Evolutionary conservation across 2,329 filamentous ascomycete genomes (phyloP).

Genomic region (Exophiala dermatitidis): DNA sequence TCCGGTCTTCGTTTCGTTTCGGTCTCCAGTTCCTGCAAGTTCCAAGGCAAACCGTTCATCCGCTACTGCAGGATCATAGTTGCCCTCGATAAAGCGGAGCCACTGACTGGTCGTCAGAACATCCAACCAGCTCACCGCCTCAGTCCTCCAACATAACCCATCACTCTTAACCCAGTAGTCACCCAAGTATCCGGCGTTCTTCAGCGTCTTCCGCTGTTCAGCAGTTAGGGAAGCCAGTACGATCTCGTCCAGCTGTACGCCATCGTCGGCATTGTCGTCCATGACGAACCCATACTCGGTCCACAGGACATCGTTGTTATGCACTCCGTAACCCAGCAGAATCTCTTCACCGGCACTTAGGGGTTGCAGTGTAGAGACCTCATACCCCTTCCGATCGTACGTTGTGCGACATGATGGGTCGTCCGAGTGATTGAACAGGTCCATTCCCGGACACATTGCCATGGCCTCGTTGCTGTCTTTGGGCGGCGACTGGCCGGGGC

Average conservation of each 20-base stretch:
- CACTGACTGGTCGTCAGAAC: constrained; percentile 11
- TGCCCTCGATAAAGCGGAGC: constrained; percentile 10
- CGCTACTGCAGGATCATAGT: constrained; percentile 6
- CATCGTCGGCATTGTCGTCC: constrained; percentile 11
- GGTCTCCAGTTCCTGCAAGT: background rate
- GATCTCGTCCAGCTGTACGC: constrained; percentile 10
- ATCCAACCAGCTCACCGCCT: constrained; percentile 15
- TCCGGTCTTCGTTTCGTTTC: background rate
- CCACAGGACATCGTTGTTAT: constrained; percentile 20
- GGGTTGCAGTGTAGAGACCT: constrained; percentile 1
- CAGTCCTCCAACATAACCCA: constrained; percentile 19
- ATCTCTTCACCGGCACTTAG: constrained; percentile 9
- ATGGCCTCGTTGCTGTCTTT: constrained; percentile 21
- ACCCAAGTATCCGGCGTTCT: constrained; percentile 12
- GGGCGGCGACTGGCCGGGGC: constrained; percentile 4
- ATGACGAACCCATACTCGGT: constrained; percentile 22
- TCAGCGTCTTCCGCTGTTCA: constrained; percentile 4
- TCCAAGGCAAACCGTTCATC: background rate
- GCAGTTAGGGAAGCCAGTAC: constrained; percentile 5
- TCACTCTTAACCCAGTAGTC: constrained; percentile 15
- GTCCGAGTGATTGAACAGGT: constrained; percentile 24
- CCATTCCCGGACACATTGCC: constrained; percentile 22
- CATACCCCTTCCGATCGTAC: constrained; percentile 7
- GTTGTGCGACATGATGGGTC: background rate
- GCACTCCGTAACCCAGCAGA: constrained; percentile 19